phyloP scores from a whole-genome alignment of 2,329 filamentous ascomycete species.

The Monosporascus cannonballus region DNA sequence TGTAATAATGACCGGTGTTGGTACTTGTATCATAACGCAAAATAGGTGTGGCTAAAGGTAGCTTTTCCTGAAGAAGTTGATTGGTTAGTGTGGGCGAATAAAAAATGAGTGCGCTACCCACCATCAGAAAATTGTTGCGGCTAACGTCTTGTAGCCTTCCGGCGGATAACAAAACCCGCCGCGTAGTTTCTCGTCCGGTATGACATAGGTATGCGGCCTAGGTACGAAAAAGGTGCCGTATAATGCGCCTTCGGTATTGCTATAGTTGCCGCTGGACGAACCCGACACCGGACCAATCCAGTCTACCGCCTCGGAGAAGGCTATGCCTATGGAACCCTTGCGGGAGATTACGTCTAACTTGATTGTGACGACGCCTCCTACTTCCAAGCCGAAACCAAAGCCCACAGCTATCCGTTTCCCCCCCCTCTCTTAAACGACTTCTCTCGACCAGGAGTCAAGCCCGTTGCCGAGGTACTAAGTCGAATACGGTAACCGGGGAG shows the following conservation, averaged over 20 bases:
- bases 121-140: too few relatives aligned
- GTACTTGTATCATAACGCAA: too few relatives aligned
- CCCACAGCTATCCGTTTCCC: constrained; percentile 12
- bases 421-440: too few relatives aligned
- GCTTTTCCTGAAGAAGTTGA: too few relatives aligned
- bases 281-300: constrained; percentile 36
- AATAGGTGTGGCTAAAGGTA: too few relatives aligned
- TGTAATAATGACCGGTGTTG: too few relatives aligned
- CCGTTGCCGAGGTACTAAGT: constrained; percentile 8
- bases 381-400: constrained; percentile 23
- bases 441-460: constrained; percentile 7
- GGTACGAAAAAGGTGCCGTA: constrained; percentile 28
- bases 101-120: too few relatives aligned
- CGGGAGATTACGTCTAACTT: constrained; percentile 17
- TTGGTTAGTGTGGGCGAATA: too few relatives aligned
- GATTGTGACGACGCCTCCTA: constrained; percentile 22
- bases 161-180: constrained; percentile 41
- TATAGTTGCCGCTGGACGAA: constrained; percentile 30
- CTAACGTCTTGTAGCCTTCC: too few relatives aligned
- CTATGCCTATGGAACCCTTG: constrained; percentile 30
- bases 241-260: constrained; percentile 29
- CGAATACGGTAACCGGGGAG: constrained; percentile 36
- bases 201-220: constrained; percentile 28
- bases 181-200: constrained; percentile 32
- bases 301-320: constrained; percentile 36